Evolutionary conservation across 2,329 filamentous ascomycete genomes (phyloP).

Genomic region (Calonectria hawksworthii): DNA sequence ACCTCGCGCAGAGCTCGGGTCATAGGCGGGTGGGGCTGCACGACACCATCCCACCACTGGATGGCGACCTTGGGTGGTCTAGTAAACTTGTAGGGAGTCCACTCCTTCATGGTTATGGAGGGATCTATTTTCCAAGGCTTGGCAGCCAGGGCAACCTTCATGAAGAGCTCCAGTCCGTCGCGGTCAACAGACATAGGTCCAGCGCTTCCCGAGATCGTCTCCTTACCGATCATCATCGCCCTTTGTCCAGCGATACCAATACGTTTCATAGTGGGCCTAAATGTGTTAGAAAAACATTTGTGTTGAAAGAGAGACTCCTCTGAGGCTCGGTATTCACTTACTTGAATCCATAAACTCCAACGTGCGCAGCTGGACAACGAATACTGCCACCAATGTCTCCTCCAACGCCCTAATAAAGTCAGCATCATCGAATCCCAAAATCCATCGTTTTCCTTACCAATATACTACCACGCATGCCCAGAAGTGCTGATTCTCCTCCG

Average conservation of each 20-base stretch:
- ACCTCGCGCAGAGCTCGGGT: slow-evolving; percentile 68
- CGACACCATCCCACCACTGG: slow-evolving; percentile 71
- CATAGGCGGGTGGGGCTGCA: slow-evolving; percentile 72
- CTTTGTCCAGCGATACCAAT: slow-evolving; percentile 46
- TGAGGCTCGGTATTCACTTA: slow-evolving; percentile 17
- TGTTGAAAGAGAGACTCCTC: too few relatives aligned
- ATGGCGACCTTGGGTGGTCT: slow-evolving; percentile 71
- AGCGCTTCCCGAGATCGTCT: slow-evolving; percentile 50
- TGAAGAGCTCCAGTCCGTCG: slow-evolving; percentile 52
- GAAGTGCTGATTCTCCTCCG: slow-evolving; percentile 66
- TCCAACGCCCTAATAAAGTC: slow-evolving; percentile 51
- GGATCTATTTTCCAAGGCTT: slow-evolving; percentile 54
- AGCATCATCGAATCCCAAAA: neutral
- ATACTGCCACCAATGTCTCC: slow-evolving; percentile 59
- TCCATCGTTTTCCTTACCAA: slow-evolving; percentile 41
- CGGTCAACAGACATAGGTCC: slow-evolving; percentile 54
- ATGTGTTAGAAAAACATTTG: neutral
- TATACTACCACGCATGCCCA: slow-evolving; percentile 58
- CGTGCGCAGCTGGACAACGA: slow-evolving; percentile 53
- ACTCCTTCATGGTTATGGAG: slow-evolving; percentile 50
- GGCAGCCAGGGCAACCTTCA: slow-evolving; percentile 47
- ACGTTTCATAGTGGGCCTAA: slow-evolving; percentile 50
- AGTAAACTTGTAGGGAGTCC: slow-evolving; percentile 50
- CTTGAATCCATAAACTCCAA: slow-evolving; percentile 54
- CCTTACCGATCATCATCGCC: slow-evolving; percentile 51